Percentiles rank a stretch among this genome's conserved stretches.
These are phyloP conservation scores for Mycena galopus DNA, from an alignment of 768 basidiomycete genomes.

Conservation along the genomic window DNA sequence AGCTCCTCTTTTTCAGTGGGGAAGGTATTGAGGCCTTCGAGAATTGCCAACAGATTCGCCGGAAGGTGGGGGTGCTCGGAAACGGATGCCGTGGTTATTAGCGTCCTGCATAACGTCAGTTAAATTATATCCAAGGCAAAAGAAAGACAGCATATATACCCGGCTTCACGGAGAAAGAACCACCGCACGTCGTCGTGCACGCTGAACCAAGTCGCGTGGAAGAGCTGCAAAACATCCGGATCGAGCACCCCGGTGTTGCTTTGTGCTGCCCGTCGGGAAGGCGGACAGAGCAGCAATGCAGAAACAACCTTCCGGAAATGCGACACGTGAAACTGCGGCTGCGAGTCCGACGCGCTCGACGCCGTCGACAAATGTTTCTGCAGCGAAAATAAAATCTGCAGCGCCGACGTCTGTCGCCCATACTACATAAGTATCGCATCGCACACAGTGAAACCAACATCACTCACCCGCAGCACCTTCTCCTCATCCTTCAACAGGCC, in stretches of 20 bases:
- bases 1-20: constrained; percentile 78
- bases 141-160: constrained; percentile 55
- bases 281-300: constrained; percentile 72
- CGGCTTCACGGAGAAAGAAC: constrained; percentile 88
- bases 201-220: constrained; percentile 80
- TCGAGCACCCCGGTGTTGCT: constrained; percentile 57
- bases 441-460: background rate
- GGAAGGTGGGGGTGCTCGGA: constrained; percentile 54
- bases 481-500: constrained; percentile 85
- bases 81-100: constrained; percentile 47
- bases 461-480: constrained; percentile 71
- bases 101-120: constrained; percentile 40
- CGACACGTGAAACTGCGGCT: constrained; percentile 76
- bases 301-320: constrained; percentile 76
- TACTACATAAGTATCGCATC: no score
- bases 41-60: constrained; percentile 68
- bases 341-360: constrained; percentile 58
- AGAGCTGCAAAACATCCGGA: constrained; percentile 71
- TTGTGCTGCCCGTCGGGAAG: constrained; percentile 51
- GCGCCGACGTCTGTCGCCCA: constrained; percentile 75
- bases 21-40: constrained; percentile 79
- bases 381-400: constrained; percentile 83
- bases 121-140: background rate
- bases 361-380: constrained; percentile 83
- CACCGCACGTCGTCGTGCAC: constrained; percentile 88